Base-by-base conservation (phyloP, 495 filamentous ascomycete species). In the Penicillium paxilli region DNA sequence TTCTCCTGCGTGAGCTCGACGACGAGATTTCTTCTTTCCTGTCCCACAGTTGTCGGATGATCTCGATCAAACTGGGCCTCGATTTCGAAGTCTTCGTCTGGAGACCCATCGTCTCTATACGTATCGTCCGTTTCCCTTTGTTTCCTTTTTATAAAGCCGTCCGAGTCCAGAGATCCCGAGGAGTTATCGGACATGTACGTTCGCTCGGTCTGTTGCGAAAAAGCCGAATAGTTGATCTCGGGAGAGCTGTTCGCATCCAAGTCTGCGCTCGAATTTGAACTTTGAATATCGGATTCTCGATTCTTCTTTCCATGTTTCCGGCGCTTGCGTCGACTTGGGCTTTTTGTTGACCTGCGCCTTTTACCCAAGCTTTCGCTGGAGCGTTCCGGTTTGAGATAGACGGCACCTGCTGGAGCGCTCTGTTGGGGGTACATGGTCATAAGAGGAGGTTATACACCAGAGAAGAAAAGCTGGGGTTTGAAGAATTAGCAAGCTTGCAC, bases 1-100 rank as follows among this genome's bases (percentile, higher is more conserved):
- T 59, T 65, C 44, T 74, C 70, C 20, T 47, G 28, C 4, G 62
- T 65, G 23, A 69, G 63, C 4, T 72, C 63, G 24, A 64, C 64
- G 17, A 64, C 38, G 14, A 74, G 54, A 6, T 54, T 50, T 8
- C 57, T 44, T 10, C 52, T 60, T 47, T 72, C 69, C 17, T 32
- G 49, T 35, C 26, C 14, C 30, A 35, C n/a, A 2, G 24, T 24
- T 16, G 14, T 21, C 10, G 16, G n/a, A 20, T 48, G 23, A 22
- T 48, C 26, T 20, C 22, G 19, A 12, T 20, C 26, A 9, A 33
- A 21, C n/a, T 33, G 19, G 9, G 40, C 40, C n/a, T 42, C 40
- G 7, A 42, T 42, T 42, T 42, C 40, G 11, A 22, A 21, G n/a
- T 42, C 40, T 6, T 42, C 40, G 10, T 52, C 49, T 22, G 44